Percentiles rank a stretch among this genome's conserved stretches.
These are phyloP conservation scores for Pythium chondricola DNA, from an alignment of 352 stramenopile species.

Conservation along the genomic window DNA sequence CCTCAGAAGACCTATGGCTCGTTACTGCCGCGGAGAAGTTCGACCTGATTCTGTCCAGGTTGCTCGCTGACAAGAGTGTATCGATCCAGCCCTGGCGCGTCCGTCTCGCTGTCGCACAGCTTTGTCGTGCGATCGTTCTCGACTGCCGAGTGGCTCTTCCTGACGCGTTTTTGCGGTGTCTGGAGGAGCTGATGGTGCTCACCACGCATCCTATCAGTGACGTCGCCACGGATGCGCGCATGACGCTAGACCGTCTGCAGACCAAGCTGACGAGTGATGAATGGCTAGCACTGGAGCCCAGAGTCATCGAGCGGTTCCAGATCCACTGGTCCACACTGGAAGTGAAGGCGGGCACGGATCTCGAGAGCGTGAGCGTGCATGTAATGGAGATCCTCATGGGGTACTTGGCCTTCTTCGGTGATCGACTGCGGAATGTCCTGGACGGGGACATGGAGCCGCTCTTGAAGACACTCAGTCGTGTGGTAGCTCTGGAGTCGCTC, in stretches of 20 bases:
- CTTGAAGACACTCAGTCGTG: slow-evolving; percentile 34
- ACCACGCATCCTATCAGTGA: slow-evolving; percentile 38
- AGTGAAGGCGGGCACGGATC: slow-evolving; percentile 51
- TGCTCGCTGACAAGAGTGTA: slow-evolving; percentile 35
- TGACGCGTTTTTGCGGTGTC: slow-evolving; percentile 65
- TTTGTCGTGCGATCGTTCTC: slow-evolving; percentile 55
- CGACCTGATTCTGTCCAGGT: slow-evolving; percentile 48
- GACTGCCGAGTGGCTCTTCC: slow-evolving; percentile 40
- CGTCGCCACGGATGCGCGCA: slow-evolving; percentile 13
- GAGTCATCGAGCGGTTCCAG: slow-evolving; percentile 60
- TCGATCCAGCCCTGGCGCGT: slow-evolving; percentile 55
- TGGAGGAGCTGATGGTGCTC: slow-evolving; percentile 73
- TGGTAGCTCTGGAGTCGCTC: slow-evolving; percentile 57
- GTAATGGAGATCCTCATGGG: slow-evolving; percentile 62
- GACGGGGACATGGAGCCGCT: slow-evolving; percentile 47
- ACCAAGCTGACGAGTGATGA: slow-evolving; percentile 30
- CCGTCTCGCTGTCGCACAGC: slow-evolving; percentile 40
- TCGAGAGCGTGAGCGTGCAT: slow-evolving; percentile 48
- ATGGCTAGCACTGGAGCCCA: slow-evolving; percentile 49
- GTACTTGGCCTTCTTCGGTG: slow-evolving; percentile 52
- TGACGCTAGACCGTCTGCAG: slow-evolving; percentile 18
- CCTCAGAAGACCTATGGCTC: slow-evolving; percentile 38
- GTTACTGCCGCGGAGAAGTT: slow-evolving; percentile 48
- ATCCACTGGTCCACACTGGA: slow-evolving; percentile 65
- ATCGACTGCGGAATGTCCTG: slow-evolving; percentile 31